Conservation (phyloP, 2,329 filamentous ascomycete genomes). For the Phialemonium atrogriseum region DNA sequence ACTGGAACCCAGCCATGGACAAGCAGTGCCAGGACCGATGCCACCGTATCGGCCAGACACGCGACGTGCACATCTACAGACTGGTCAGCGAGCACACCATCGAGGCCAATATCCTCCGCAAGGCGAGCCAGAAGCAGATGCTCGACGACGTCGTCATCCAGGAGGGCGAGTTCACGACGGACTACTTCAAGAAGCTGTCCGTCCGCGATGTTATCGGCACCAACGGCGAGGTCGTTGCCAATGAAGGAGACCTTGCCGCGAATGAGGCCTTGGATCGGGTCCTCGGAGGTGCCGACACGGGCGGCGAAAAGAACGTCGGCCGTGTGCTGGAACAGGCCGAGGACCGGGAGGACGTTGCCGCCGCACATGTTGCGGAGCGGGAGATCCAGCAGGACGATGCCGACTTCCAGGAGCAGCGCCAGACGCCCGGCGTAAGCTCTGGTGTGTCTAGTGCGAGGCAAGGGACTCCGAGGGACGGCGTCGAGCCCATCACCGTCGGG, state of each 20-base stretch:
- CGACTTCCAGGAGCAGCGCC: slow-evolving; percentile 66
- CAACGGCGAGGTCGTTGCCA: slow-evolving; percentile 29
- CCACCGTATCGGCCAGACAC: slow-evolving; percentile 93
- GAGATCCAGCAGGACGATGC: slow-evolving; percentile 82
- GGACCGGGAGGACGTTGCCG: slow-evolving; percentile 83
- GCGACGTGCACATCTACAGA: slow-evolving; percentile 96
- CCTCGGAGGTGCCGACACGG: slow-evolving; percentile 56
- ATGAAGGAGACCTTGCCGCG: slow-evolving; percentile 62
- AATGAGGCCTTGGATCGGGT: slow-evolving; percentile 81
- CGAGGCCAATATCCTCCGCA: slow-evolving; percentile 93
- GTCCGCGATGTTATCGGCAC: slow-evolving; percentile 61
- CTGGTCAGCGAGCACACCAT: slow-evolving; percentile 91
- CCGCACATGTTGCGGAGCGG: slow-evolving; percentile 78
- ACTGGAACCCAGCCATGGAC: slow-evolving; percentile 99
- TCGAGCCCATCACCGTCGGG: slow-evolving; percentile 13
- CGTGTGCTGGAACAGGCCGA: slow-evolving; percentile 82
- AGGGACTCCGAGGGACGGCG: slow-evolving; percentile 38
- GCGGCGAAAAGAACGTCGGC: slow-evolving; percentile 53
- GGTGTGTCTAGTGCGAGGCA: slow-evolving; percentile 42
- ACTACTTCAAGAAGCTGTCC: slow-evolving; percentile 78
- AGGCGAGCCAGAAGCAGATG: slow-evolving; percentile 95
- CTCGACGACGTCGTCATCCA: slow-evolving; percentile 97
- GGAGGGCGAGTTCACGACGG: slow-evolving; percentile 94
- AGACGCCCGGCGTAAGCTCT: slow-evolving; percentile 23
- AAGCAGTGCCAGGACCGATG: slow-evolving; percentile 97